Evolutionary conservation across 1,139 yeast species (phyloP).

Genomic region (Magnusiomyces fungicola): DNA sequence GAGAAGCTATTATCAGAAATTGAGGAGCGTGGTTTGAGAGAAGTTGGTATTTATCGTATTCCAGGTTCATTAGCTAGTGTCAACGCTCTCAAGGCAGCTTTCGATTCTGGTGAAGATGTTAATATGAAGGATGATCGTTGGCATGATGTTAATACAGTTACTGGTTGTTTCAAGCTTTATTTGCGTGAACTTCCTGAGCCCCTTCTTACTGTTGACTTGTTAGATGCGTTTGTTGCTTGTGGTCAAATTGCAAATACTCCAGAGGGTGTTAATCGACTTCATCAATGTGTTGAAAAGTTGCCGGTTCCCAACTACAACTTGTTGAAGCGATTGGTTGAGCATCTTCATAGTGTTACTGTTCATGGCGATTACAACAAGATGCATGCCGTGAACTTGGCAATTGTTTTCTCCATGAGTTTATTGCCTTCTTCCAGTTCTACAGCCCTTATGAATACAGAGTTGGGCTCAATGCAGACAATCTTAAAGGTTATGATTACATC

Average conservation of each 20-base stretch:
- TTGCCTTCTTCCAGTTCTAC: conserved; percentile 30
- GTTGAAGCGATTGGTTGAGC: conserved; percentile 58
- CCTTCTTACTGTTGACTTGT: conserved; percentile 54
- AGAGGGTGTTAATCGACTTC: conserved; percentile 38
- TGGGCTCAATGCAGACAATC: conserved; percentile 35
- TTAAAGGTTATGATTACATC: conserved; percentile 32
- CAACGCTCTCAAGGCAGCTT: conserved; percentile 56
- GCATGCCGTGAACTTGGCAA: conserved; percentile 76
- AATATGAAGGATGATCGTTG: conserved; percentile 59
- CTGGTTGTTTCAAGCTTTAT: conserved; percentile 82
- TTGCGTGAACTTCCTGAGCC: conserved; percentile 89
- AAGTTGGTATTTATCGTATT: conserved; percentile 86
- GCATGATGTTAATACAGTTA: conserved; percentile 80
- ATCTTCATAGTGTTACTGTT: conserved; percentile 52
- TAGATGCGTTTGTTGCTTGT: conserved; percentile 41
- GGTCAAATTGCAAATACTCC: conserved; percentile 22
- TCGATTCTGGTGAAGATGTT: conserved; percentile 67
- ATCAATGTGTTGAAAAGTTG: conserved; percentile 40
- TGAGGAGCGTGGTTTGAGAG: conserved; percentile 78
- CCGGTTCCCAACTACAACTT: conserved; percentile 65
- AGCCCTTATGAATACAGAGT: conserved; percentile 24
- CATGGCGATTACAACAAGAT: conserved; percentile 61
- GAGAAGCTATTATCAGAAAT: conserved; percentile 61
- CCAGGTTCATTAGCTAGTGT: conserved; percentile 84
- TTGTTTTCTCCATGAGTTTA: conserved; percentile 61